Evolutionary conservation across 495 filamentous ascomycete genomes (phyloP).

Genomic region (Lasiosphaeriaceae sp.): DNA sequence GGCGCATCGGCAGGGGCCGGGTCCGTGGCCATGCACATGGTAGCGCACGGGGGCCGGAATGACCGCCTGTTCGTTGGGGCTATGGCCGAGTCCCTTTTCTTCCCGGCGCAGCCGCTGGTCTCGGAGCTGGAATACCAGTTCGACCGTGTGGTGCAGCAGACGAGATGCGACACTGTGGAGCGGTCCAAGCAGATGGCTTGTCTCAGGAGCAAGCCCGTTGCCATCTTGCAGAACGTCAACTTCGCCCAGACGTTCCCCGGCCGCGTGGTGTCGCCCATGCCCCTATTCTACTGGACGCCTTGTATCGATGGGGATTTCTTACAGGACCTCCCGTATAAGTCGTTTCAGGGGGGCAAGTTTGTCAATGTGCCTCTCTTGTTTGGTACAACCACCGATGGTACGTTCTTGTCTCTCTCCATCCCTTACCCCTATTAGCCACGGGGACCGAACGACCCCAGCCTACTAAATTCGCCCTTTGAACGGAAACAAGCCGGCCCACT

Average conservation of each 20-base stretch:
- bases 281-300: conserved; percentile 53
- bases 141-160: conserved; percentile 24
- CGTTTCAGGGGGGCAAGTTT: conserved; percentile 27
- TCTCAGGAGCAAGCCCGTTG: conserved; percentile 45
- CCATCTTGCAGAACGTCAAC: conserved; percentile 51
- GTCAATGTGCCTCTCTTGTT: conserved; percentile 32
- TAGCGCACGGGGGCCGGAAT: conserved; percentile 49
- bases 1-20: conserved; percentile 70
- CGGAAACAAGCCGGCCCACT: background rate
- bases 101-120: conserved; percentile 38
- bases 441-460: too few relatives aligned
- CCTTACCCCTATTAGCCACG: too few relatives aligned
- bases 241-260: conserved; percentile 41
- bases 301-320: conserved; percentile 61
- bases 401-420: too few relatives aligned
- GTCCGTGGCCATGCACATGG: conserved; percentile 62
- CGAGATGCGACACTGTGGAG: conserved; percentile 20
- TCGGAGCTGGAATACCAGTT: conserved; percentile 44
- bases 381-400: conserved; percentile 42
- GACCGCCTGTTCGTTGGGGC: conserved; percentile 38
- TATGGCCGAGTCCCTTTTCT: conserved; percentile 41
- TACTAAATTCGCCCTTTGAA: too few relatives aligned
- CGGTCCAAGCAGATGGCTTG: conserved; percentile 38
- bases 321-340: conserved; percentile 30
- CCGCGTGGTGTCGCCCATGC: conserved; percentile 39